Conservation (phyloP, 176 grass and related monocot genomes). For the Aegilops sharonensis region DNA sequence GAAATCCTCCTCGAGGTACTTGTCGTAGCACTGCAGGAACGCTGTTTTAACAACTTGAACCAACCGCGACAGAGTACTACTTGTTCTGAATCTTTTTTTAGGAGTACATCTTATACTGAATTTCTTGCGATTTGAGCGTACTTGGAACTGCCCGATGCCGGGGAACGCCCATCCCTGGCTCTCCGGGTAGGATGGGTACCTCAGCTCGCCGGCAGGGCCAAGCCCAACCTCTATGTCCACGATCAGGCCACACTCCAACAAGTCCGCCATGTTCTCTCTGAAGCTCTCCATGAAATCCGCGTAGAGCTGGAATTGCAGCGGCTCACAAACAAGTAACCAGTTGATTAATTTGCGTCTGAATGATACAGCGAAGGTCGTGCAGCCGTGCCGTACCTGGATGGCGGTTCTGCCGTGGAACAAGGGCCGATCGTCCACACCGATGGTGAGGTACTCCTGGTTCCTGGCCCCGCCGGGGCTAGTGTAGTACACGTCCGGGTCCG, state of each 20-base stretch:
- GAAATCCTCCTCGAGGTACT: conserved; percentile 68
- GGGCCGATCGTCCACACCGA: conserved; percentile 59
- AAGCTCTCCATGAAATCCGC: conserved; percentile 81
- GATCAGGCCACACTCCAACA: conserved; percentile 62
- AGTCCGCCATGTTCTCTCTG: conserved; percentile 80
- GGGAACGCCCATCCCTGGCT: conserved; percentile 75
- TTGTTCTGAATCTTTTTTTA: not conserved
- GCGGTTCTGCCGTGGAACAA: conserved; percentile 62
- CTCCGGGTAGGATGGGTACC: conserved; percentile 71
- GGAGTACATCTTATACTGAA: too few species aligned
- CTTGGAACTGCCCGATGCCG: conserved; percentile 81
- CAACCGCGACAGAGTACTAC: not conserved
- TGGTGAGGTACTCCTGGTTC: conserved; percentile 69
- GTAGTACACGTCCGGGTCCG: conserved; percentile 58
- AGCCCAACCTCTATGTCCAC: conserved; percentile 81
- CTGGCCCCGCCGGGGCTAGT: conserved; percentile 33
- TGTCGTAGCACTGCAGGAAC: conserved; percentile 71
- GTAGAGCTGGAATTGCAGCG: conserved; percentile 43
- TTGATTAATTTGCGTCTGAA: not conserved
- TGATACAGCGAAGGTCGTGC: not conserved
- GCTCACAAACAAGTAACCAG: not conserved
- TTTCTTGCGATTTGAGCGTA: not conserved
- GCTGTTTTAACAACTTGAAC: not conserved
- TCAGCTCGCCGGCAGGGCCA: conserved; percentile 72
- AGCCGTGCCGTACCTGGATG: conserved; percentile 38